Percentiles rank a stretch among this genome's conserved stretches.
Conservation (phyloP, 768 basidiomycete genomes). For the Termitomyces sp. region DNA sequence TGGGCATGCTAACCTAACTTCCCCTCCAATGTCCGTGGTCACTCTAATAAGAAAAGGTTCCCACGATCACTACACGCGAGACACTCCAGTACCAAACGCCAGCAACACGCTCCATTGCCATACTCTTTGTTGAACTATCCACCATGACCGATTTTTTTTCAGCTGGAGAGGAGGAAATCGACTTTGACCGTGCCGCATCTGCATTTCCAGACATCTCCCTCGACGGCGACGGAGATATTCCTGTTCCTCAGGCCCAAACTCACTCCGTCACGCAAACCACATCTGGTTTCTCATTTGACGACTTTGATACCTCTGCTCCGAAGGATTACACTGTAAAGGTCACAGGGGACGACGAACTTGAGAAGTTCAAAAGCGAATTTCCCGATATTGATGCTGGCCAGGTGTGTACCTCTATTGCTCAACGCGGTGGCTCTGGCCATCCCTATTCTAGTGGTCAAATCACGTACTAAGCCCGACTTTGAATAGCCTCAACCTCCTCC, state of each 20-base stretch:
- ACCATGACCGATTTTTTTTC: constrained; percentile 27
- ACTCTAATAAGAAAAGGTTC: constrained; percentile 7
- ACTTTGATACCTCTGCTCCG: constrained; percentile 49
- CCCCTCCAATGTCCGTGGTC: too few species aligned
- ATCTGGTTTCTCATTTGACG: constrained; percentile 61
- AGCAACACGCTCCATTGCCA: background rate
- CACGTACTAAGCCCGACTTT: background rate
- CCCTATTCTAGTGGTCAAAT: background rate
- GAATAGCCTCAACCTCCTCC: constrained; percentile 29
- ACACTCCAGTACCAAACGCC: background rate
- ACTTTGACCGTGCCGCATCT: constrained; percentile 78
- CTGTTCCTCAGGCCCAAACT: constrained; percentile 28
- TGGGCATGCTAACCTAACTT: constrained; percentile 50
- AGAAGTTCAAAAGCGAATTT: constrained; percentile 83
- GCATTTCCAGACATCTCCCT: constrained; percentile 85
- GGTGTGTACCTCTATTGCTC: constrained; percentile 22
- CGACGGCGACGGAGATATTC: constrained; percentile 60
- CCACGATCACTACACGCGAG: constrained; percentile 14
- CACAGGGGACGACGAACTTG: constrained; percentile 82
- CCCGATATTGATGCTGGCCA: constrained; percentile 65
- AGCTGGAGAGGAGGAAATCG: constrained; percentile 54
- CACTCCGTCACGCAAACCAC: constrained; percentile 27
- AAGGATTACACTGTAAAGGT: constrained; percentile 62
- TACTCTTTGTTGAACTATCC: constrained; percentile 7
- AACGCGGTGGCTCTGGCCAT: background rate